A percentile compares a stretch with the other conserved stretches of the same genome.
Evolutionary conservation across 1,284 basidiomycete species (phyloP).

Genomic region (Kwoniella shivajii): DNA sequence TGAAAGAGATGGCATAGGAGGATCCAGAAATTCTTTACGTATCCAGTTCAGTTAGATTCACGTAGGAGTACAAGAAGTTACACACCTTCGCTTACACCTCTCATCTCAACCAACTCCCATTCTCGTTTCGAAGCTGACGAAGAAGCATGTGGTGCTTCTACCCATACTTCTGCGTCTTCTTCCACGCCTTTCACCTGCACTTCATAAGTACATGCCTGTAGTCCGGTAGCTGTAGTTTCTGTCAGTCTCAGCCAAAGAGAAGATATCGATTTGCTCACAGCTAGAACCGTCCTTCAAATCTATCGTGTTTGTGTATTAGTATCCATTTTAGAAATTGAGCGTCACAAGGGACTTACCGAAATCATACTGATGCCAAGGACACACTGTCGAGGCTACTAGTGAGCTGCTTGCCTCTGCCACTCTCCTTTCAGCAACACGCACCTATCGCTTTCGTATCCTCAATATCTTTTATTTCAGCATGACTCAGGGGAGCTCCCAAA

Average conservation of each 20-base stretch:
- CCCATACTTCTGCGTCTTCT: conserved; percentile 61
- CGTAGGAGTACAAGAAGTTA: conserved; percentile 3
- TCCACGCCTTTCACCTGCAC: conserved; percentile 61
- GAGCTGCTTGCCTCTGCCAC: not conserved
- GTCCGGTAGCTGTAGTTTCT: conserved; percentile 62
- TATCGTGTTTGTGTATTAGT: conserved; percentile 37
- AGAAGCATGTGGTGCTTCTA: conserved; percentile 63
- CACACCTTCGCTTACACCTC: conserved; percentile 79
- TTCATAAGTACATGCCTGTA: conserved; percentile 74
- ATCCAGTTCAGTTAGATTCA: not conserved
- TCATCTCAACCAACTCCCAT: conserved; percentile 73
- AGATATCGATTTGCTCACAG: conserved; percentile 59
- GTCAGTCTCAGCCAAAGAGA: not conserved
- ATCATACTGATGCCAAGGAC: conserved; percentile 78
- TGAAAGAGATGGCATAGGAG: conserved; percentile 57
- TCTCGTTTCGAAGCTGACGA: conserved; percentile 43
- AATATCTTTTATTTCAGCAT: conserved; percentile 53
- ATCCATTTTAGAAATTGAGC: not conserved
- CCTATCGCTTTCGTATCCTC: conserved; percentile 42
- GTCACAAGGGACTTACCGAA: conserved; percentile 31
- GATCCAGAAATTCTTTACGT: conserved; percentile 67
- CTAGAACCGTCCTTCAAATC: conserved; percentile 53
- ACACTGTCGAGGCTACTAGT: conserved; percentile 59
- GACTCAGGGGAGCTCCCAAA: conserved; percentile 77
- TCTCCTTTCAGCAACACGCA: conserved; percentile 10